These are phyloP conservation scores for Amanita brunnescens DNA, from an alignment of 768 basidiomycete species.

Conservation along the genomic window DNA sequence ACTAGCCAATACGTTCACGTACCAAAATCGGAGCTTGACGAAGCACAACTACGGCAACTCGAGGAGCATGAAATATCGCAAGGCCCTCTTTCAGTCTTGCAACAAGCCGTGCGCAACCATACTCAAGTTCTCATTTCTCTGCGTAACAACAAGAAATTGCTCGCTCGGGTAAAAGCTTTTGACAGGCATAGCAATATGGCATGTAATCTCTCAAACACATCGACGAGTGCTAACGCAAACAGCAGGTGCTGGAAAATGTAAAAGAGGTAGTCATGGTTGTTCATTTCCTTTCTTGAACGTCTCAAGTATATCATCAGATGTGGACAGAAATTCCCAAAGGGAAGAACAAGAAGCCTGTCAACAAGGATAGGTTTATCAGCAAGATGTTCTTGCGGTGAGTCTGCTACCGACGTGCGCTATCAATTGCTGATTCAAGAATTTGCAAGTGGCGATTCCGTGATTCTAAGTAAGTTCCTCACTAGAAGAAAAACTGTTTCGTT, in stretches of 20 bases:
- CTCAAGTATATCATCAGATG: slow-evolving; percentile 52
- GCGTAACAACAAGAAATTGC: slow-evolving; percentile 96
- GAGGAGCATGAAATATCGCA: slow-evolving; percentile 99
- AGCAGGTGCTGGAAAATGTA: slow-evolving; percentile 90
- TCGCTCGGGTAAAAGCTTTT: slow-evolving; percentile 95
- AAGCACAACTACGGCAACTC: slow-evolving; percentile 89
- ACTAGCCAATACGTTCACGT: slow-evolving; percentile 92
- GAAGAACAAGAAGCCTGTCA: slow-evolving; percentile 97
- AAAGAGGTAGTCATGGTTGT: slow-evolving; percentile 55
- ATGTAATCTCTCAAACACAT: slow-evolving; percentile 17
- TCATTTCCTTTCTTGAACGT: background rate
- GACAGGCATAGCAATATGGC: slow-evolving; percentile 99
- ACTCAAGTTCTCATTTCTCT: slow-evolving; percentile 96
- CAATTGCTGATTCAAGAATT: slow-evolving; percentile 5
- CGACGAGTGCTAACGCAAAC: slow-evolving; percentile 9
- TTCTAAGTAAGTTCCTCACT: slow-evolving; percentile 65
- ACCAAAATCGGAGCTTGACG: slow-evolving; percentile 95
- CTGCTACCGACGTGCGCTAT: background rate
- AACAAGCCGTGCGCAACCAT: slow-evolving; percentile 96
- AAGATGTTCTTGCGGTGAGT: slow-evolving; percentile 94
- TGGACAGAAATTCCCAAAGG: slow-evolving; percentile 98
- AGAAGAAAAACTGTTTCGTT: slow-evolving; percentile 21
- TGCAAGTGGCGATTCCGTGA: slow-evolving; percentile 89
- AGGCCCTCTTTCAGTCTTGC: slow-evolving; percentile 91
- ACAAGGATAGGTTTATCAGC: slow-evolving; percentile 98